Evolutionary conservation across 164 flowering plant genomes (phyloP), one percentile per base, ranked within the genome.

Genomic region (Akebia trifoliata): DNA sequence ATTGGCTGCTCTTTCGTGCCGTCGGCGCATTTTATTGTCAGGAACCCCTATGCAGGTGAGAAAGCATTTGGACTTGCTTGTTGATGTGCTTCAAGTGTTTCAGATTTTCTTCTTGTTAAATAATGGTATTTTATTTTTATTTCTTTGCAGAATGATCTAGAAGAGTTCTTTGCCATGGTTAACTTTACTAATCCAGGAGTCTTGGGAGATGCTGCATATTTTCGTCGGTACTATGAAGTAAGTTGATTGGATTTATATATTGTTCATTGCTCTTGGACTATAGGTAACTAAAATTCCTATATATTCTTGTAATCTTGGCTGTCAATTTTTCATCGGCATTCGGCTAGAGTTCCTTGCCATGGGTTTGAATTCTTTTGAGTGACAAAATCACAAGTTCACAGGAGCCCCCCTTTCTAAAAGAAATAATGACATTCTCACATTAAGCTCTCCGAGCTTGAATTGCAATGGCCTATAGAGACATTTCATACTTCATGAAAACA

Each of bases 31-130:
- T 48, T 63, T 90, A 56, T 68, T 94, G 70, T 94, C 97, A 7
- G 99, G 99, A 70, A 94, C 99, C 44, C 99, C 99, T 34, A 86
- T 94, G 97, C 99, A 94, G 89, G 99, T 88, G 45, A 65, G 52
- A 52, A 4, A 17, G 3, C 26, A 54, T 42, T 62, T 64, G 5
- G 8, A 0, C 9, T 31, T 51, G 54, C 29, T 54, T 37, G 40
- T 68, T 44, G 5, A n/a, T 39, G 53, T 18, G 28, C 22, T 34
- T 51, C 30, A 47, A 59, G 49, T 18, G 24, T 20, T n/a, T 14
- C 38, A 22, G 3, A 2, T 59, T 56, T 34, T 34, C 8, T 59
- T 36, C 12, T 52, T 45, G 17, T 54, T 44, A 26, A 9, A 32
- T 25, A 18, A 25, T 32, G 26, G 32, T 12, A 4, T 42, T 21